Percentiles rank a stretch among this genome's conserved stretches.
Conservation (phyloP, 1,284 basidiomycete species). For the Cutaneotrichosporon spelunceum region DNA sequence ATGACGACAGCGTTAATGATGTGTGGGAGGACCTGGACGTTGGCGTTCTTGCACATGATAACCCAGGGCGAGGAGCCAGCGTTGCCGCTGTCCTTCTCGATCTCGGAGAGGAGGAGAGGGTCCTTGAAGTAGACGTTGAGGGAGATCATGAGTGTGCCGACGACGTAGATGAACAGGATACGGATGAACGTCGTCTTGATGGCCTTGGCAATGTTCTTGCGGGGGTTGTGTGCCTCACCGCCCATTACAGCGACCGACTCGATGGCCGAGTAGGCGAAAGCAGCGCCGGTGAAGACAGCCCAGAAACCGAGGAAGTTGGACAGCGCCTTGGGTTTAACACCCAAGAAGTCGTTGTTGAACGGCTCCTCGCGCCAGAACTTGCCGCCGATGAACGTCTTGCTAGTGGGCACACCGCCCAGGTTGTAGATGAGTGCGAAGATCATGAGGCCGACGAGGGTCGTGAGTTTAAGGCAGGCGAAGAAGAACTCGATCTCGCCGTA, state of each 20-base stretch:
- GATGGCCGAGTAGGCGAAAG: slow-evolving; percentile 40
- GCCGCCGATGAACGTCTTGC: slow-evolving; percentile 51
- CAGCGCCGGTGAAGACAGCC: slow-evolving; percentile 55
- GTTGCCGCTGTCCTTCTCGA: slow-evolving; percentile 57
- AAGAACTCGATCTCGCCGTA: slow-evolving; percentile 55
- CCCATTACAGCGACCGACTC: slow-evolving; percentile 52
- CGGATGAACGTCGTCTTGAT: slow-evolving; percentile 67
- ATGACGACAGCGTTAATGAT: slow-evolving; percentile 64
- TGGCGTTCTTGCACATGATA: slow-evolving; percentile 62
- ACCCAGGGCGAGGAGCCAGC: slow-evolving; percentile 77
- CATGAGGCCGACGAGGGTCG: slow-evolving; percentile 58
- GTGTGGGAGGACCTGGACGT: slow-evolving; percentile 69
- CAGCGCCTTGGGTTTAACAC: slow-evolving; percentile 17
- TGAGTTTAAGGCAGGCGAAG: slow-evolving; percentile 62
- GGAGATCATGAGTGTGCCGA: slow-evolving; percentile 22
- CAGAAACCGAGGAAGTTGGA: slow-evolving; percentile 61
- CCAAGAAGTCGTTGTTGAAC: slow-evolving; percentile 43
- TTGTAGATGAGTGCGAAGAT: slow-evolving; percentile 66
- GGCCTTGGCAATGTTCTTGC: slow-evolving; percentile 67
- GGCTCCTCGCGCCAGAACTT: slow-evolving; percentile 62
- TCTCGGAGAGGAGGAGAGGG: slow-evolving; percentile 51
- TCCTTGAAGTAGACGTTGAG: slow-evolving; percentile 50
- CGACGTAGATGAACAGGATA: slow-evolving; percentile 62
- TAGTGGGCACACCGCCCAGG: slow-evolving; percentile 66
- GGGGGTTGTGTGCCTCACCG: slow-evolving; percentile 59